Percentiles rank a stretch among this genome's conserved stretches.
phyloP scores from a whole-genome alignment of 345 rosid genomes.

The Ceriops zippeliana region DNA sequence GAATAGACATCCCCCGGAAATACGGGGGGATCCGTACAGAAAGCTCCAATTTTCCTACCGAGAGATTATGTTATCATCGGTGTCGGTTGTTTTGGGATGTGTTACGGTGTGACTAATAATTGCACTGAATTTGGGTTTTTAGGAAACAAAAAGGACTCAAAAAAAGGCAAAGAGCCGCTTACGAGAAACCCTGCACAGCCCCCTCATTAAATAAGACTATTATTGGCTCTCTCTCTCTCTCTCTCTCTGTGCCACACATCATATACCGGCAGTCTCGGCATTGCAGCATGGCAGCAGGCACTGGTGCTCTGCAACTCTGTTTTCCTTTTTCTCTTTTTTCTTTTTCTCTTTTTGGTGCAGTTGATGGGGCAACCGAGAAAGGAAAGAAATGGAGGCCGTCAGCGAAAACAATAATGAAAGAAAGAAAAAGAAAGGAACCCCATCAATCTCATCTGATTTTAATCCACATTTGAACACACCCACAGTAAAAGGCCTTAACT shows the following conservation, averaged over 20 bases:
- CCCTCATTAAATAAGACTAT: neutral
- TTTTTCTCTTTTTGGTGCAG: constrained; percentile 14
- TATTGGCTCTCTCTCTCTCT: neutral
- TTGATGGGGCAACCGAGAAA: constrained; percentile 18
- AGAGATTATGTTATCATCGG: no score
- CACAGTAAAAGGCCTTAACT: constrained; percentile 33
- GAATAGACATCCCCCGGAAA: constrained; percentile 62
- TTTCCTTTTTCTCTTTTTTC: neutral
- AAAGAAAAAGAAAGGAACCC: constrained; percentile 14
- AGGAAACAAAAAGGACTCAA: constrained; percentile 2
- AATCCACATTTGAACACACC: constrained; percentile 8
- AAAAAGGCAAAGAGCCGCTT: neutral
- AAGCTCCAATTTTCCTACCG: neutral
- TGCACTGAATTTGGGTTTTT: neutral
- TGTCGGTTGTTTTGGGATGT: no score
- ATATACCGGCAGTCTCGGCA: constrained; percentile 33
- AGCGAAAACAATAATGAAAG: neutral
- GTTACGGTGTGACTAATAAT: neutral
- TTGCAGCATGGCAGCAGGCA: constrained; percentile 38
- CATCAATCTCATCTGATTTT: neutral
- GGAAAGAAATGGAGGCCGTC: neutral
- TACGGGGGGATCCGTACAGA: constrained; percentile 45
- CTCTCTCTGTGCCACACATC: constrained; percentile 41
- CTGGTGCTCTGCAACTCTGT: constrained; percentile 18
- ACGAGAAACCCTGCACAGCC: neutral